Conservation (phyloP, 1,139 yeast genomes). For the Ashbya aceris region DNA sequence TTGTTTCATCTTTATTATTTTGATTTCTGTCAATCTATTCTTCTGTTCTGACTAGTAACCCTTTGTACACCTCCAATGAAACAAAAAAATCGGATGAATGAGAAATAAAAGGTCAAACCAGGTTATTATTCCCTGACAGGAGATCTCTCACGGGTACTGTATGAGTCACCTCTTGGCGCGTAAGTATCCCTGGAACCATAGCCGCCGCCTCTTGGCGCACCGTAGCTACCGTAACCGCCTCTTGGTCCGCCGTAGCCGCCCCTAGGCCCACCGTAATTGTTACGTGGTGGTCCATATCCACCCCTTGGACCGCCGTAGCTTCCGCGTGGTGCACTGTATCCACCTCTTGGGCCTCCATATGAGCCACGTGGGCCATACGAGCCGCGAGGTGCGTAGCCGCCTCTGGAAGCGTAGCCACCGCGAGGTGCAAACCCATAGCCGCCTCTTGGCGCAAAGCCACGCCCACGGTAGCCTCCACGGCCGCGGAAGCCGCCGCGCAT, state of each 20-base stretch:
- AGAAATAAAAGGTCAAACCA: not conserved
- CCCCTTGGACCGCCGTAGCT: constrained; percentile 29
- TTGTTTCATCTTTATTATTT: not conserved
- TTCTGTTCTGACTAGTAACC: not conserved
- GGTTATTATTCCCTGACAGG: constrained; percentile 46
- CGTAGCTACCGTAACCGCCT: constrained; percentile 24
- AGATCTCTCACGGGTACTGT: constrained; percentile 43
- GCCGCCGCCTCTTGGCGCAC: constrained; percentile 25
- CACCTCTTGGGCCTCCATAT: constrained; percentile 24
- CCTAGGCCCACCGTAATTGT: constrained; percentile 24
- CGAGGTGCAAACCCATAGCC: constrained; percentile 26
- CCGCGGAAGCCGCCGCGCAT: constrained; percentile 39
- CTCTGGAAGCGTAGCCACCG: constrained; percentile 28
- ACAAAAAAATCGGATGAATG: constrained; percentile 2
- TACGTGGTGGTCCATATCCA: constrained; percentile 26
- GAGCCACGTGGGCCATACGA: constrained; percentile 27
- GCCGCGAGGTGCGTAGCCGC: constrained; percentile 24
- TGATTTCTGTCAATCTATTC: not conserved
- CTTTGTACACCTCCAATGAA: constrained; percentile 1
- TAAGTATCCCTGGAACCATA: constrained; percentile 33
- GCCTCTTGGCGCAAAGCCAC: constrained; percentile 32
- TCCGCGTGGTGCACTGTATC: constrained; percentile 22
- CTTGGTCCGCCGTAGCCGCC: constrained; percentile 25
- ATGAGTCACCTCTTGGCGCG: constrained; percentile 25
- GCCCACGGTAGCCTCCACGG: constrained; percentile 34